Base-by-base conservation (phyloP, 2,329 filamentous ascomycete genomes). In the Sclerotinia nivalis region DNA sequence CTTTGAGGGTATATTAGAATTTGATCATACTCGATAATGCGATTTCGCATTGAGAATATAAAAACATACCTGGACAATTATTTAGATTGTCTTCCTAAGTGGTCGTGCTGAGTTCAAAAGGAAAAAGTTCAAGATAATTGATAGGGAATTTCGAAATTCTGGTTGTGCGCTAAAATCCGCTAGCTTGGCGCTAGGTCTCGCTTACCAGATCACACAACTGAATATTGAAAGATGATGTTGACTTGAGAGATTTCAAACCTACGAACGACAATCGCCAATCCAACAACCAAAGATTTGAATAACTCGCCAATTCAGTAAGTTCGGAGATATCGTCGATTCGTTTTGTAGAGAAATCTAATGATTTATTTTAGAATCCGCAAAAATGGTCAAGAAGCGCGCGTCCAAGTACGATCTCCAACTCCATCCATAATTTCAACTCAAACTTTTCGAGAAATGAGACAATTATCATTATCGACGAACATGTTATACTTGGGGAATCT, bases 361-460 rank as follows among this genome's bases (percentile, higher is more conserved):
- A 43, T 25, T n/a, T 43, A 50, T 37, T 52, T 47, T 79, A 85
- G 83, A 85, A 80, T 87, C 84, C 84, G 86, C 79, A 83, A 89
- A 83, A 78, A 89, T 90, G 88, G 87, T 89, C 81, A 90, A 90
- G 87, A 90, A 90, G 86, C 88, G 88, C 86, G 88, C 88, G 83
- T 86, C 83, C 83, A 89, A 89, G 86, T 87, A 84, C 79, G 84
- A 80, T 66, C 73, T 68, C 71, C 71, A 47, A 66, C 68, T 70
- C 37, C 20, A 7, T n/a, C 66, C 43, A 43, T 61, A 13, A 37
- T 40, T 25, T 4, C 2, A 59, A 34, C 6, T n/a, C 43, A 15
- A 37, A 49, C n/a, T 31, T n/a, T 69, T 45, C 43, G 54, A 71
- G 31, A 47, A 66, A 20, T 73, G 65, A 75, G 55, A 66, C 1